Evolutionary conservation across 371 early-diverging fungal genomes (phyloP).

Genomic region (Sporodiniella umbellata): DNA sequence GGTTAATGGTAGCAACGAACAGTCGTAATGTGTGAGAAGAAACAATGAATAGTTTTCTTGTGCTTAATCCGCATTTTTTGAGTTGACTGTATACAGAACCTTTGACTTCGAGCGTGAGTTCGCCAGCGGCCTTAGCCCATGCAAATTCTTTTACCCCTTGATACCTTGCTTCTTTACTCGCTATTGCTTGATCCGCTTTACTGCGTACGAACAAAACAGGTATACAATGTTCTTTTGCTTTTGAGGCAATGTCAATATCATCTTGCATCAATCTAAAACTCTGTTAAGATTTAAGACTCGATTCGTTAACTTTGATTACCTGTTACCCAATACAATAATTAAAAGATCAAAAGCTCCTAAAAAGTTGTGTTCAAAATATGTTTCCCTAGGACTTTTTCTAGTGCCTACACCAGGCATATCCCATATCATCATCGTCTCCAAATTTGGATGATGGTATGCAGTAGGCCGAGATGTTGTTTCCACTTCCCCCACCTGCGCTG

Average conservation of each 20-base stretch:
- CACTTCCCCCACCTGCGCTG: constrained; percentile 40
- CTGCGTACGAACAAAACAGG: constrained; percentile 43
- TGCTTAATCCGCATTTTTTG: constrained; percentile 30
- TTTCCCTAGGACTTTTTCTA: constrained; percentile 31
- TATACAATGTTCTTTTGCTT: constrained; percentile 33
- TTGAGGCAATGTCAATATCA: constrained; percentile 33
- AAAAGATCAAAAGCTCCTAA: constrained; percentile 46
- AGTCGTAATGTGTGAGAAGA: constrained; percentile 36
- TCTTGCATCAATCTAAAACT: constrained; percentile 26
- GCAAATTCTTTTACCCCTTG: constrained; percentile 9
- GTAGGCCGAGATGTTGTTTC: constrained; percentile 36
- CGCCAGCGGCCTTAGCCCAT: constrained; percentile 36
- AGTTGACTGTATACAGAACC: constrained; percentile 33
- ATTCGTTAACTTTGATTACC: constrained; percentile 18
- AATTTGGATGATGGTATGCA: constrained; percentile 43
- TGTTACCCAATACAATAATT: constrained; percentile 43
- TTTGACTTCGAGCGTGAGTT: constrained; percentile 35
- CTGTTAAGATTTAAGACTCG: background rate
- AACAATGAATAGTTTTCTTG: constrained; percentile 35
- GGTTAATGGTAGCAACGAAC: constrained; percentile 35
- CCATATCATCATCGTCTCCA: constrained; percentile 42
- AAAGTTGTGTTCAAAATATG: constrained; percentile 48
- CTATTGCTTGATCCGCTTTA: constrained; percentile 44
- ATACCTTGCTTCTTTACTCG: constrained; percentile 29
- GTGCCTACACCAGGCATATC: constrained; percentile 53